Evolutionary conservation across 176 grass and related monocot genomes (phyloP).

Genomic region (Eragrostis nindensis): DNA sequence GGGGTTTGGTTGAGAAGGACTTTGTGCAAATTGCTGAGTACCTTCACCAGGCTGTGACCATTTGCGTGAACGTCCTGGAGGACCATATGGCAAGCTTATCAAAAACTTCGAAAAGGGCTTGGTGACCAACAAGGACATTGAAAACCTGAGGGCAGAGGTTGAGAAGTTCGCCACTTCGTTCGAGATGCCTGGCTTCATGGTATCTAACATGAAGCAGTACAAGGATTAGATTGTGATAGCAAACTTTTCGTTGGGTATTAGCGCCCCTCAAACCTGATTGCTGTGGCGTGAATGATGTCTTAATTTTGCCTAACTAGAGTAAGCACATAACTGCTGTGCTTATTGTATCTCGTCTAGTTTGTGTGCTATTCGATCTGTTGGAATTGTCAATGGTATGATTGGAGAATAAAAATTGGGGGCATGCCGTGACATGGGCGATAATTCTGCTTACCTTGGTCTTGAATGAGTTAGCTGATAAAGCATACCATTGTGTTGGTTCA

Average conservation of each 20-base stretch:
- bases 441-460: not conserved
- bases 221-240: conserved; percentile 49
- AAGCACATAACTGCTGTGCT: not conserved
- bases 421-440: not conserved
- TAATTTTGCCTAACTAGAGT: not conserved
- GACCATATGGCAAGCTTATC: conserved; percentile 75
- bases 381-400: not conserved
- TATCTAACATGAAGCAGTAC: conserved; percentile 80
- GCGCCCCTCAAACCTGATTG: not conserved
- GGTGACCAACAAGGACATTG: conserved; percentile 77
- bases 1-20: conserved; percentile 90
- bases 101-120: conserved; percentile 90
- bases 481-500: not conserved
- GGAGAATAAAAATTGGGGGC: conserved; percentile 17
- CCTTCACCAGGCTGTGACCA: conserved; percentile 89
- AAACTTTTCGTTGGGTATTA: not conserved
- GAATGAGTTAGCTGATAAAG: not conserved
- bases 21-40: conserved; percentile 90
- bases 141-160: conserved; percentile 72
- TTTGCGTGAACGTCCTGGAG: conserved; percentile 89
- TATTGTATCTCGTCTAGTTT: not conserved
- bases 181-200: conserved; percentile 90
- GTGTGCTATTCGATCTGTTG: not conserved
- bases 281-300: not conserved
- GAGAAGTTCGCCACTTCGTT: conserved; percentile 84